Evolutionary conservation across 1,139 yeast genomes (phyloP).

Genomic region (Zygoascus sp.): DNA sequence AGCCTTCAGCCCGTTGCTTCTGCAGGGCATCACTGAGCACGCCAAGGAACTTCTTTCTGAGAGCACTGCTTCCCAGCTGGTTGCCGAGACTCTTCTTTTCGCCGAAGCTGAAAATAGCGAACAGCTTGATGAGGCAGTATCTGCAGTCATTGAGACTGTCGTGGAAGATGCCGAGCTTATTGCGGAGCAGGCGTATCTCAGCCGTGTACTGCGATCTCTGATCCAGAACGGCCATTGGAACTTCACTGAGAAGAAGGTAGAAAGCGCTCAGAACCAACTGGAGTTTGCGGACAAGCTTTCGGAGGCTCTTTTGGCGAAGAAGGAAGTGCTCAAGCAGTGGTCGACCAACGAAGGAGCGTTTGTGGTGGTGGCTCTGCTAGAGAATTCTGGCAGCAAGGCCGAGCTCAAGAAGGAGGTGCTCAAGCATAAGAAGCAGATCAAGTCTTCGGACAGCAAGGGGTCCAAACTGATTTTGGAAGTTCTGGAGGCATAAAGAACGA

Average conservation of each 20-base stretch:
- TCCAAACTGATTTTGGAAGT: constrained; percentile 54
- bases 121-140: constrained; percentile 58
- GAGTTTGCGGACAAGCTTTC: constrained; percentile 55
- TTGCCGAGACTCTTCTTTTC: constrained; percentile 66
- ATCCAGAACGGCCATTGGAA: constrained; percentile 76
- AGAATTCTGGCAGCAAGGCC: constrained; percentile 34
- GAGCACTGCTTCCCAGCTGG: constrained; percentile 78
- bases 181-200: constrained; percentile 61
- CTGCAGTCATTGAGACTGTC: constrained; percentile 23
- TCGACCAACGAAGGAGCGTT: constrained; percentile 72
- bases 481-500: background rate
- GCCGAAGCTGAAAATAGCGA: constrained; percentile 48
- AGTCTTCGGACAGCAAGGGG: constrained; percentile 66
- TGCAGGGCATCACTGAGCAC: constrained; percentile 49
- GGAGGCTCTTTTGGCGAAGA: constrained; percentile 37
- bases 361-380: constrained; percentile 54
- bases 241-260: constrained; percentile 50
- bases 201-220: constrained; percentile 71
- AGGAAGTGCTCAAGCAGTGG: constrained; percentile 58
- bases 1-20: constrained; percentile 62
- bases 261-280: constrained; percentile 55
- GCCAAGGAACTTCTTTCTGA: constrained; percentile 53
- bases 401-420: constrained; percentile 53
- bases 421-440: constrained; percentile 37
- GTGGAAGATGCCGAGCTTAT: constrained; percentile 63